Percentiles rank a stretch among this genome's conserved stretches.
Evolutionary conservation across 2,329 filamentous ascomycete species (phyloP).

Genomic region (Epichloe sp.): DNA sequence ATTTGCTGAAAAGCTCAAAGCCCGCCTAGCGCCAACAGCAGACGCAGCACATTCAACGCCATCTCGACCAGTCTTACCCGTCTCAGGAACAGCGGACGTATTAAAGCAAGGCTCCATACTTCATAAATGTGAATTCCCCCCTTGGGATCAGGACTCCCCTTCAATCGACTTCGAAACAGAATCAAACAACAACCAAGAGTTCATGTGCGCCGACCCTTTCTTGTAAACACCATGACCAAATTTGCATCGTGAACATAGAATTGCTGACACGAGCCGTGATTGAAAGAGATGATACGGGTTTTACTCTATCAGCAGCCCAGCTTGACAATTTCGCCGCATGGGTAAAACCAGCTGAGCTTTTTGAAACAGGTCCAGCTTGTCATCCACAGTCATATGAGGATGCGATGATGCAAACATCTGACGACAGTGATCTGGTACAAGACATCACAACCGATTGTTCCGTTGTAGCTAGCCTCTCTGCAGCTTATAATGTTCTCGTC

Average conservation of each 20-base stretch:
- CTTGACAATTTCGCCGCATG: slow-evolving; percentile 66
- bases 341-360: slow-evolving; percentile 61
- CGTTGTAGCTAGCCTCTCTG: slow-evolving; percentile 88
- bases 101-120: slow-evolving; percentile 65
- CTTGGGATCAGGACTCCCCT: slow-evolving; percentile 58
- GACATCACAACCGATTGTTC: slow-evolving; percentile 95
- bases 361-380: slow-evolving; percentile 18
- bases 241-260: background rate
- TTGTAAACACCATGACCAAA: background rate
- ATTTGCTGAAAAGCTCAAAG: slow-evolving; percentile 65
- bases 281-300: slow-evolving; percentile 50
- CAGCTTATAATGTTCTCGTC: slow-evolving; percentile 55
- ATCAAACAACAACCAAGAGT: background rate
- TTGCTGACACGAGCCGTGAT: slow-evolving; percentile 7
- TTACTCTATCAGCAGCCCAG: slow-evolving; percentile 65
- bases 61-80: background rate
- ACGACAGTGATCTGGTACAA: slow-evolving; percentile 73
- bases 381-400: slow-evolving; percentile 20
- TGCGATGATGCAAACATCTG: slow-evolving; percentile 41
- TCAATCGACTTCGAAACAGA: slow-evolving; percentile 43
- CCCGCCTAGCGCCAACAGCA: slow-evolving; percentile 6
- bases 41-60: background rate
- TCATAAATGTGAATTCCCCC: slow-evolving; percentile 72
- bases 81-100: slow-evolving; percentile 27
- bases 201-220: background rate